phyloP scores from a whole-genome alignment of 2,329 filamentous ascomycete genomes.

The Fusarium luffae region DNA sequence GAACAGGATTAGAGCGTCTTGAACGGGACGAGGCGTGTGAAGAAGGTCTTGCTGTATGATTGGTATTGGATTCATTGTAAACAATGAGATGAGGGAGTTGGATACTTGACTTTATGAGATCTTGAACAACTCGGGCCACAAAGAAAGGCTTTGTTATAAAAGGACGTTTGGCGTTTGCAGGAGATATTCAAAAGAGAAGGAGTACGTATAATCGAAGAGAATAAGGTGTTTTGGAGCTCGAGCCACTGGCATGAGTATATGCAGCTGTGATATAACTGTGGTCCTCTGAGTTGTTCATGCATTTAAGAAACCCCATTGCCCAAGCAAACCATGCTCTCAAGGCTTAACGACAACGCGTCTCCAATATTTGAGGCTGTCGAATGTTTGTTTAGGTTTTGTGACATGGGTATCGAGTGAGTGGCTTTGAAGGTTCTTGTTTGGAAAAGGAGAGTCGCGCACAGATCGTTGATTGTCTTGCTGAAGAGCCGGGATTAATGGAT shows the following conservation, averaged over 20 bases:
- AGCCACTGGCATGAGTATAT: constrained; percentile 18
- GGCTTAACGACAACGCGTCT: background rate
- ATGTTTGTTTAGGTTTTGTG: constrained; percentile 5
- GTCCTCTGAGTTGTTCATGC: constrained; percentile 13
- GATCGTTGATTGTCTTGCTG: constrained; percentile 2
- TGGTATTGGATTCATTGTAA: constrained; percentile 22
- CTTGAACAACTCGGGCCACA: constrained; percentile 16
- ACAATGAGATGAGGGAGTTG: constrained; percentile 19
- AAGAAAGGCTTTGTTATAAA: constrained; percentile 14
- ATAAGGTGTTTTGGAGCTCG: constrained; percentile 19
- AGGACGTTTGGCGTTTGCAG: constrained; percentile 25
- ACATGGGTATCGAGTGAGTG: background rate
- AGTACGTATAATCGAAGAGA: constrained; percentile 18
- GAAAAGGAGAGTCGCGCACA: constrained; percentile 23
- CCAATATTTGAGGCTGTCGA: constrained; percentile 9
- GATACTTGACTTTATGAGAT: constrained; percentile 25
- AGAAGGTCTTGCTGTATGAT: constrained; percentile 56
- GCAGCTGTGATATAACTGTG: constrained; percentile 17
- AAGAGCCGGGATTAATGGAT: constrained; percentile 21
- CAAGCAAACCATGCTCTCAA: background rate
- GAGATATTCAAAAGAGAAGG: constrained; percentile 27
- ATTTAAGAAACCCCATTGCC: background rate
- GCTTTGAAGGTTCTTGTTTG: background rate
- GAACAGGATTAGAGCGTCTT: constrained; percentile 65
- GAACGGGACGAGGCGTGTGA: constrained; percentile 66